A percentile compares a stretch with the other conserved stretches of the same genome.
Conservation (phyloP, 2,329 filamentous ascomycete genomes). For the Colletotrichum liriopes region DNA sequence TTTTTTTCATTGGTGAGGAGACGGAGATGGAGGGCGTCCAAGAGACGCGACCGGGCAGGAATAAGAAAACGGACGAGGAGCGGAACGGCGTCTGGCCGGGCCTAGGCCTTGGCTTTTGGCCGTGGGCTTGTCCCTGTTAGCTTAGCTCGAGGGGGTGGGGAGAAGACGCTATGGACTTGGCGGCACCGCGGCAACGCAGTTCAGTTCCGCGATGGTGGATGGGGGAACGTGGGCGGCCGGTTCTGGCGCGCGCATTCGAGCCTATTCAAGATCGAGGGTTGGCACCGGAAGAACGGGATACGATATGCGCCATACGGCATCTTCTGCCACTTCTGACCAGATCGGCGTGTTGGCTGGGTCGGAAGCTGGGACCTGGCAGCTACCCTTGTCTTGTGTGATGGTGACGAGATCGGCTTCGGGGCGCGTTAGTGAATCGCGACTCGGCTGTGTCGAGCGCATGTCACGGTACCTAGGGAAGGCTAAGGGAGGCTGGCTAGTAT, state of each 20-base stretch:
- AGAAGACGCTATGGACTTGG: not conserved
- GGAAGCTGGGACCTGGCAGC: not conserved
- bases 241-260: not conserved
- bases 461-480: not conserved
- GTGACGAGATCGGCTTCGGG: not conserved
- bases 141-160: too few relatives aligned
- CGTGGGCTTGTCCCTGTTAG: not conserved
- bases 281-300: too few relatives aligned
- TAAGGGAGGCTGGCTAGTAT: not conserved
- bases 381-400: not conserved
- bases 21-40: not conserved
- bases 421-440: too few relatives aligned
- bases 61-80: not conserved
- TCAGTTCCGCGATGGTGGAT: not conserved
- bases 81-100: not conserved
- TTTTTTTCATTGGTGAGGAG: not conserved
- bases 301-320: too few relatives aligned
- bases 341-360: too few relatives aligned
- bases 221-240: not conserved
- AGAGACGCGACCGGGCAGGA: not conserved
- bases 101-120: not conserved
- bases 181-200: not conserved
- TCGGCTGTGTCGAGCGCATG: too few relatives aligned
- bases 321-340: too few relatives aligned
- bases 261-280: not conserved